A percentile compares a stretch with the other conserved stretches of the same genome.
Conservation (phyloP, 73 alveolate species). For the Tetrahymena borealis region DNA sequence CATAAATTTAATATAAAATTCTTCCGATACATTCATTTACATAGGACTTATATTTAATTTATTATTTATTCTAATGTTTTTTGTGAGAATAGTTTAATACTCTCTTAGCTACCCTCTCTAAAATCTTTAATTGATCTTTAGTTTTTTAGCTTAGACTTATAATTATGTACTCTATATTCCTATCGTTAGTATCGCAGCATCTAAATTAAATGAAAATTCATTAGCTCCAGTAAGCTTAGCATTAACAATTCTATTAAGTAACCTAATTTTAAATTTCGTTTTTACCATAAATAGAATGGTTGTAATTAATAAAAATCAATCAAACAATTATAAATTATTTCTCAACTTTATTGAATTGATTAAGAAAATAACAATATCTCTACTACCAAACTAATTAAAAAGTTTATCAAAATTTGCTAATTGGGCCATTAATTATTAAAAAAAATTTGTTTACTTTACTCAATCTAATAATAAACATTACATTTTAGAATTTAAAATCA, state of each 20-base stretch:
- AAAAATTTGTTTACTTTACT: no score
- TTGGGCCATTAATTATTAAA: no score
- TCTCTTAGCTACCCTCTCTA: not conserved
- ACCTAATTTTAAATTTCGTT: not conserved
- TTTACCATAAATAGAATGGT: not conserved
- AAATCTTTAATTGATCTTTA: not conserved
- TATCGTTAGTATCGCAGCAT: not conserved
- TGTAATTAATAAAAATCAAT: not conserved
- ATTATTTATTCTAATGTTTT: not conserved
- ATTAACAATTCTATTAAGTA: not conserved
- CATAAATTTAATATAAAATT: not conserved
- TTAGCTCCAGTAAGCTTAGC: not conserved
- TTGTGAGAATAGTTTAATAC: not conserved
- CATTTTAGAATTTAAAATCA: no score
- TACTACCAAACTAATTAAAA: no score
- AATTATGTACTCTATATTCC: not conserved
- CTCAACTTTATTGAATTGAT: no score
- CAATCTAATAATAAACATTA: no score
- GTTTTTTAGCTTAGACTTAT: not conserved
- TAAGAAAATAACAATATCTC: no score
- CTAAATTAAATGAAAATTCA: not conserved
- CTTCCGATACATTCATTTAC: not conserved
- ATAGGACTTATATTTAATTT: not conserved
- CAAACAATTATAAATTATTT: not conserved
- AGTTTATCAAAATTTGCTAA: no score